Evolutionary conservation across 2,329 filamentous ascomycete genomes (phyloP), one percentile per base, ranked within the genome.

Genomic region (Stagonosporopsis tanaceti): DNA sequence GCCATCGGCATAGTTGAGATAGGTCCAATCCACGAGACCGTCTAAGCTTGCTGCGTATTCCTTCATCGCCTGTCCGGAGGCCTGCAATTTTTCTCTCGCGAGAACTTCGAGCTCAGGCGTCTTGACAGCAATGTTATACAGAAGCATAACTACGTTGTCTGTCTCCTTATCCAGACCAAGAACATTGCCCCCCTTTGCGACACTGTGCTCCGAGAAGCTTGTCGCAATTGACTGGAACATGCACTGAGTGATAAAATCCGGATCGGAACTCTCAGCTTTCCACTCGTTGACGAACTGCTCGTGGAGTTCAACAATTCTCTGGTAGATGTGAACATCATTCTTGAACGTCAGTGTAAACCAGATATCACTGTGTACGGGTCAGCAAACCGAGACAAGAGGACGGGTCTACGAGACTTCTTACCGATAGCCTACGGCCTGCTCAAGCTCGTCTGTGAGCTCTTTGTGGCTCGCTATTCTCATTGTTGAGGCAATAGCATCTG

Each of bases 1-100:
- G 1, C 57, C 53, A 11, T 70, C 74, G 17, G 75, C 76, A 47
- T 78, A 78, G 50, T 76, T 77, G 11, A 73, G 57, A 45, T 74
- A 74, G 3, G 69, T 46, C 53, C 61, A 71, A 15, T 55, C 48
- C 6, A 68, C 48, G 1, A 63, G 44, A 5, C 60, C 61, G 3
- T 56, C 59, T 44, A 57, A 35, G 9, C 50, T 53, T 15, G 57
- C 58, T 6, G 64, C 61, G 44, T 50, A 65, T 2, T 45, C 27
- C 38, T 64, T 48, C 45, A 69, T 61, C 20, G 56, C 46, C 27
- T 65, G 50, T 9, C 38, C 58, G 11, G 48, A 67, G 1, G 61
- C 45, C 9, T 48, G 47, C 1, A 70, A 41, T 47, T 57, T 50
- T 6, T 57, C 17, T 2, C 64, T 51, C 1, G 59, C 66, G 1